Percentiles rank a stretch among this genome's conserved stretches.
Conservation (phyloP, 371 early-diverging fungal species). For the Zychaea mexicana region DNA sequence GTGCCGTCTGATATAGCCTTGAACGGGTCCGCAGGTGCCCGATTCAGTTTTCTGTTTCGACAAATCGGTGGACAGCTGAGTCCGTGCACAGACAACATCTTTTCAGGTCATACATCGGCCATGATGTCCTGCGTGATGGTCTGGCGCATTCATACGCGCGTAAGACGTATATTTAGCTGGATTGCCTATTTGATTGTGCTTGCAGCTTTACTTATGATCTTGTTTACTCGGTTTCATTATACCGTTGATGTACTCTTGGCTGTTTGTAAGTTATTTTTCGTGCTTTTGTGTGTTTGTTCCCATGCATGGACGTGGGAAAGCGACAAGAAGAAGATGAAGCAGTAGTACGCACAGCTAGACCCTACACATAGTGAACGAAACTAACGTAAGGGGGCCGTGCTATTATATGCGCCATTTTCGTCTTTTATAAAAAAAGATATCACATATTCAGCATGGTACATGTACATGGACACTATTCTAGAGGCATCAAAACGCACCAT, state of each 20-base stretch:
- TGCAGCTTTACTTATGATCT: constrained; percentile 57
- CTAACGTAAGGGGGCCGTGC: no score
- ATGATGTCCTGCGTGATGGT: constrained; percentile 62
- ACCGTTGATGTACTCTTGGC: constrained; percentile 73
- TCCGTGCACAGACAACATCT: constrained; percentile 77
- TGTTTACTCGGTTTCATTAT: constrained; percentile 71
- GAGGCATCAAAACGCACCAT: constrained; percentile 31
- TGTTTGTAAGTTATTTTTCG: constrained; percentile 60
- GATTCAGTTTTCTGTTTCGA: constrained; percentile 29
- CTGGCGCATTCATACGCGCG: constrained; percentile 65
- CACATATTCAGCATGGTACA: constrained; percentile 36
- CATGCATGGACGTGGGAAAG: neutral
- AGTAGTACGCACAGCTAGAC: neutral
- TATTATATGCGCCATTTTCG: no score
- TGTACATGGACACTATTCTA: constrained; percentile 32
- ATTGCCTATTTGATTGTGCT: constrained; percentile 53
- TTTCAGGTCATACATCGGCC: constrained; percentile 73
- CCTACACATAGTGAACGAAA: no score
- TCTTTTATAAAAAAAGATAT: no score
- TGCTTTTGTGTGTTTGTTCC: neutral
- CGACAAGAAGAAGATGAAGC: no score
- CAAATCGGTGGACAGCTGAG: constrained; percentile 35
- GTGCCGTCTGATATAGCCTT: constrained; percentile 35
- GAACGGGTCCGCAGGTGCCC: constrained; percentile 23
- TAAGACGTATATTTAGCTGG: constrained; percentile 47